Evolutionary conservation across 2,329 filamentous ascomycete genomes (phyloP).

Genomic region (Pyrenophora tritici-repentis): DNA sequence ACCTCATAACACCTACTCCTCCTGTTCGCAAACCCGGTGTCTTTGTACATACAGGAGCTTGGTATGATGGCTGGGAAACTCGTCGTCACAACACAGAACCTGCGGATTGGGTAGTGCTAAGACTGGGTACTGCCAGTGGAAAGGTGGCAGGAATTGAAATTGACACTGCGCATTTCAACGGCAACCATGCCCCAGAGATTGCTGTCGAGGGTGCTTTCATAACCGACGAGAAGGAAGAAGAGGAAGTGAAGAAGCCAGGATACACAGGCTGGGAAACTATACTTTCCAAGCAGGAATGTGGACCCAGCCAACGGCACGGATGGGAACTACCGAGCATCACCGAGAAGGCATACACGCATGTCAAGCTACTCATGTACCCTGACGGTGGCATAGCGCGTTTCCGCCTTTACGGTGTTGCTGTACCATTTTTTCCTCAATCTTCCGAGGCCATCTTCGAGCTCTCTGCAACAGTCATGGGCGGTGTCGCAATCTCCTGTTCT

Average conservation of each 20-base stretch:
- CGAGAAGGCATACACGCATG: conserved; percentile 75
- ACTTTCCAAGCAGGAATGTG: conserved; percentile 71
- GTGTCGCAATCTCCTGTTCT: conserved; percentile 73
- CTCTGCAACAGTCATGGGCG: conserved; percentile 78
- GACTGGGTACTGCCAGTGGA: conserved; percentile 68
- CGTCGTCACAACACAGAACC: conserved; percentile 62
- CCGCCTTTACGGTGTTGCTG: conserved; percentile 74
- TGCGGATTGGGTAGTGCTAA: conserved; percentile 65
- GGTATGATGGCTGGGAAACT: conserved; percentile 70
- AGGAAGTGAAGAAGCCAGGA: conserved; percentile 58
- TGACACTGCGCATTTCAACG: conserved; percentile 80
- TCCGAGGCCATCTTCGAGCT: conserved; percentile 71
- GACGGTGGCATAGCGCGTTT: conserved; percentile 84
- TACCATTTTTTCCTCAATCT: conserved; percentile 75
- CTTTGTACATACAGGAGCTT: conserved; percentile 64
- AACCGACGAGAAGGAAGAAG: conserved; percentile 60
- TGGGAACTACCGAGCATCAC: conserved; percentile 67
- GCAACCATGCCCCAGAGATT: conserved; percentile 80
- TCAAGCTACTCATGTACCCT: conserved; percentile 81
- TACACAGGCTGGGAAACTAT: conserved; percentile 70
- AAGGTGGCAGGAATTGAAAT: conserved; percentile 76
- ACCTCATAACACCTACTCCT: conserved; percentile 62
- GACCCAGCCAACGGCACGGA: conserved; percentile 72
- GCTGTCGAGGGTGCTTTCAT: conserved; percentile 76
- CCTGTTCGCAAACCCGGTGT: conserved; percentile 62